Conservation (phyloP, 352 stramenopile species). For the Globisporangium uncinulatum region DNA sequence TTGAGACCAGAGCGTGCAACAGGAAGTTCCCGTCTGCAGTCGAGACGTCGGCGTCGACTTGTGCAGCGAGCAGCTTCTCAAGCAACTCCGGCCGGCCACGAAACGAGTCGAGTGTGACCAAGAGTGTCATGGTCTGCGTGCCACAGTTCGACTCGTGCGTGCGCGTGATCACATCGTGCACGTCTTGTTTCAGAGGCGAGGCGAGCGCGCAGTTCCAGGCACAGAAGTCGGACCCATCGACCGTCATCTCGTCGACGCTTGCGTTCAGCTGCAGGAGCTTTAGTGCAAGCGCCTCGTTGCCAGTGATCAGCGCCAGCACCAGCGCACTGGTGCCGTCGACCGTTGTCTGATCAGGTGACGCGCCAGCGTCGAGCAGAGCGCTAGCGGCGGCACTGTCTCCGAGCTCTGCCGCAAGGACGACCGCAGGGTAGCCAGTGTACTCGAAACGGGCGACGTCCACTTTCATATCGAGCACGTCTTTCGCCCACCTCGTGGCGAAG, state of each 20-base stretch:
- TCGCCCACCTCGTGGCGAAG: constrained; percentile 35
- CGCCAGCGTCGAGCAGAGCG: constrained; percentile 37
- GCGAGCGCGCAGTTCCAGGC: constrained; percentile 55
- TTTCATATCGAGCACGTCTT: constrained; percentile 32
- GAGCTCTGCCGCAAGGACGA: constrained; percentile 55
- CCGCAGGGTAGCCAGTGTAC: constrained; percentile 37
- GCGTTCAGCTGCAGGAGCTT: constrained; percentile 27
- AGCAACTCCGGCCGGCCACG: constrained; percentile 24
- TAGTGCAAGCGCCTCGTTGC: constrained; percentile 26
- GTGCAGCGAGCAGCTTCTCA: constrained; percentile 24
- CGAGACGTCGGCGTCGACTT: constrained; percentile 57
- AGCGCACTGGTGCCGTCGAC: constrained; percentile 36
- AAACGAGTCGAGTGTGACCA: constrained; percentile 34
- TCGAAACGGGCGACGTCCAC: constrained; percentile 40
- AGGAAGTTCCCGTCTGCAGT: constrained; percentile 55
- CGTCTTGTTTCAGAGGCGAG: constrained; percentile 18
- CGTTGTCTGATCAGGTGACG: constrained; percentile 22
- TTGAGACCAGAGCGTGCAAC: constrained; percentile 56
- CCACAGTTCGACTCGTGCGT: constrained; percentile 9
- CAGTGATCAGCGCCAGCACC: constrained; percentile 54
- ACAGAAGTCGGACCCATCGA: constrained; percentile 33
- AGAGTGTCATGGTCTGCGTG: constrained; percentile 16
- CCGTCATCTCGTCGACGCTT: constrained; percentile 51
- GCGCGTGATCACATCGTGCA: constrained; percentile 12
- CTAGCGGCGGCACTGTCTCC: constrained; percentile 20